phyloP scores from a whole-genome alignment of 2,329 filamentous ascomycete species.

The Aspergillus nomiae region DNA sequence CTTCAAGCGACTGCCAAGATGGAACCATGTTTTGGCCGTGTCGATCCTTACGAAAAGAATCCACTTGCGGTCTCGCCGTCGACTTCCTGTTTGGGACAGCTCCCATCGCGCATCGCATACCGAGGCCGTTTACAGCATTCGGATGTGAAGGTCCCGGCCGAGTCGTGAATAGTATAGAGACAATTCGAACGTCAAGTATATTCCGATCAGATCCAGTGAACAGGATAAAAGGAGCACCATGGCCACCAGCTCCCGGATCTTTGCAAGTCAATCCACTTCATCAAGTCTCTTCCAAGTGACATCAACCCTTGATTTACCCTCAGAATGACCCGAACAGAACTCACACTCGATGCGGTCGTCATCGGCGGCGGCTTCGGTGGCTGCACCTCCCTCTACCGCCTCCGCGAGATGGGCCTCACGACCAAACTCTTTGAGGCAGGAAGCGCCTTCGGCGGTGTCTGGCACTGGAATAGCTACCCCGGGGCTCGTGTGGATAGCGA shows the following conservation, averaged over 20 bases:
- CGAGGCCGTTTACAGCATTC: background rate
- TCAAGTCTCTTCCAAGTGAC: background rate
- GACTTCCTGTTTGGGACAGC: background rate
- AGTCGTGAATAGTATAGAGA: background rate
- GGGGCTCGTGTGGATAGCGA: slow-evolving; percentile 50
- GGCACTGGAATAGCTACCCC: slow-evolving; percentile 50
- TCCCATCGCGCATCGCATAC: background rate
- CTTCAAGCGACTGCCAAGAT: background rate
- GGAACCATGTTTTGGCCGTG: background rate
- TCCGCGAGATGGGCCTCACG: slow-evolving; percentile 41
- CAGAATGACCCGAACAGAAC: background rate
- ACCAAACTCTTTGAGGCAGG: slow-evolving; percentile 44
- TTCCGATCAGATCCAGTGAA: too few relatives aligned
- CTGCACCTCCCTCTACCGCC: slow-evolving; percentile 37
- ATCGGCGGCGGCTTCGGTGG: slow-evolving; percentile 46
- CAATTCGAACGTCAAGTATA: background rate
- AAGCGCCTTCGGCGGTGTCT: slow-evolving; percentile 43
- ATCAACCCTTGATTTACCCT: background rate
- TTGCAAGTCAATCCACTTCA: background rate
- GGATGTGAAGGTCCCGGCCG: background rate
- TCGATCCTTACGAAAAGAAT: background rate
- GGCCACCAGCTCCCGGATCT: background rate
- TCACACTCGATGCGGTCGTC: slow-evolving; percentile 38
- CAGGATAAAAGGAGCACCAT: background rate
- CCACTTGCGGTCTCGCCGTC: background rate